Conservation (phyloP, 345 rosid species). For the Balakata baccata region DNA sequence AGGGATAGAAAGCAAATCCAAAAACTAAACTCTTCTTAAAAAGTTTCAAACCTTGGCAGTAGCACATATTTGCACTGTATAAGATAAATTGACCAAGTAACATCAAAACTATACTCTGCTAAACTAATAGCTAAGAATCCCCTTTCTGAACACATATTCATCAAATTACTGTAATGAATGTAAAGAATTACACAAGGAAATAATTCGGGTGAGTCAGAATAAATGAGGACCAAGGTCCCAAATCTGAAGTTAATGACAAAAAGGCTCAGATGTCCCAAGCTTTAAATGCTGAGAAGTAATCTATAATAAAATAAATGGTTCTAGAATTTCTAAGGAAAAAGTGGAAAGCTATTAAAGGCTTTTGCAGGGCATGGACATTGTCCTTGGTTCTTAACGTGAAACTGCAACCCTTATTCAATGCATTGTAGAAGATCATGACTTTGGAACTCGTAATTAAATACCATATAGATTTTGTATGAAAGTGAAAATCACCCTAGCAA, state of each 20-base stretch:
- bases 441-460: too few species aligned
- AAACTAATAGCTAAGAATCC: neutral
- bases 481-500: neutral
- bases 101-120: neutral
- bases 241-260: neutral
- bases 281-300: neutral
- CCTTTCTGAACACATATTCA: neutral
- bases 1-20: neutral
- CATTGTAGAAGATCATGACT: too few species aligned
- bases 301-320: neutral
- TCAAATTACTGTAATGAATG: neutral
- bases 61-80: neutral
- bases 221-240: neutral
- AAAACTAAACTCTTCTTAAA: neutral
- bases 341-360: too few species aligned
- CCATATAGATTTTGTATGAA: too few species aligned
- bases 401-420: too few species aligned
- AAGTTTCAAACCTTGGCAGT: neutral
- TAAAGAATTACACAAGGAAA: neutral
- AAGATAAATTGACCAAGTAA: neutral
- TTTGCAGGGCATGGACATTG: too few species aligned
- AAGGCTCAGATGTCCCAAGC: neutral
- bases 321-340: neutral
- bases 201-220: neutral
- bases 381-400: too few species aligned